Evolutionary conservation across 805 yeast species (phyloP), one percentile per base, ranked within the genome.

Genomic region (Wickerhamomyces bovis): DNA sequence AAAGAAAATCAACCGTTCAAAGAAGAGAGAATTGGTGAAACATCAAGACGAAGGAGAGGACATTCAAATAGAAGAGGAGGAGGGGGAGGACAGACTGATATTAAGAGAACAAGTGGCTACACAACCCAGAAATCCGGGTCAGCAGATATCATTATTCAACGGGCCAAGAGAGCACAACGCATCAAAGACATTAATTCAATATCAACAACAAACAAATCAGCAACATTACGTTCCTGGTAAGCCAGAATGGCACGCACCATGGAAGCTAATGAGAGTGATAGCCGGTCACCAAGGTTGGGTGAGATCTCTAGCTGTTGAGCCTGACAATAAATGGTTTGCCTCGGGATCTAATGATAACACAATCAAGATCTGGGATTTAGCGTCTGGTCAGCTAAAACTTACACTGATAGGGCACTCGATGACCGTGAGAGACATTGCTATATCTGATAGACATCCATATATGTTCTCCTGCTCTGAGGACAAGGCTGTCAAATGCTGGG

Each of bases 211-310:
- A 33, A 33, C 13, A n/a, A 22, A 18, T 9, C 16, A 26, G 28
- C 50, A 54, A 25, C 43, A 46, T 23, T 50, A 48, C 38, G 44
- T 51, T 1, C 57, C 60, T 3, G 43, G 45, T 1, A 49, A 50
- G 28, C 70, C 72, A 0, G 55, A 54, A 36, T 67, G 71, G 75
- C 87, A 79, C 58, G 76, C 78, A 1, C 77, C 81, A 3, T 89
- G 96, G 96, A 77, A 78, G 54, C 71, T 87, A 6, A 73, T 71
- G 60, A 72, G 84, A 47, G 89, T 92, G 3, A 72, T 92, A 1
- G 80, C 86, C 1, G 98, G 98, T 3, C 99, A 94, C 62, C 74
- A 78, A 36, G 99, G 99, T 0, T 90, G 97, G 90, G 89, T 94
- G 1, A 73, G 95, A 41, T 75, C 87, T n/a, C 69, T 89, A 3